Conservation (phyloP, 75 land plant species). For the Pinus taeda region DNA sequence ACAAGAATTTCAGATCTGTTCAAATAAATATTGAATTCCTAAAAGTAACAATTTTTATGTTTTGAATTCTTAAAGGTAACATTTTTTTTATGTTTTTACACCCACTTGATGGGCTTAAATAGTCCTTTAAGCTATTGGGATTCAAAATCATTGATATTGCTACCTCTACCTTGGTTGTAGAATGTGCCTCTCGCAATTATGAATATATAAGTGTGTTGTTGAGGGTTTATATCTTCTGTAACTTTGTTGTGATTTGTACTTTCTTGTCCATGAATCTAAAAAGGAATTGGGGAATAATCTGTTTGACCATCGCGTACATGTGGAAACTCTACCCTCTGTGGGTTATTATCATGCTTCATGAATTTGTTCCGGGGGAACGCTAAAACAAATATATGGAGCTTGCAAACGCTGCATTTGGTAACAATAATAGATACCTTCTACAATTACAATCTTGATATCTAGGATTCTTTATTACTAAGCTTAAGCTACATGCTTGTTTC, state of each 20-base stretch:
- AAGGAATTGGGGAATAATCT: conserved; percentile 72
- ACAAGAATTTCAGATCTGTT: conserved; percentile 33
- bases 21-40: too few species aligned
- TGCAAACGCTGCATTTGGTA: conserved; percentile 77
- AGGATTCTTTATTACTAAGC: too few species aligned
- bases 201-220: background rate
- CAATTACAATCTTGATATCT: too few species aligned
- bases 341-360: conserved; percentile 70
- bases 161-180: background rate
- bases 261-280: background rate
- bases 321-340: conserved; percentile 83
- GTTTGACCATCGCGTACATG: conserved; percentile 42
- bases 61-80: too few species aligned
- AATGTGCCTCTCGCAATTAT: background rate
- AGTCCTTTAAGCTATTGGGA: background rate
- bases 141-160: background rate
- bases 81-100: too few species aligned
- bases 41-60: too few species aligned
- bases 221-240: background rate
- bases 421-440: background rate
- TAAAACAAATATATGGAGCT: conserved; percentile 65
- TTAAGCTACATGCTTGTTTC: too few species aligned
- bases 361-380: conserved; percentile 64
- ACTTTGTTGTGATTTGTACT: background rate
- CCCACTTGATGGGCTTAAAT: background rate